Evolutionary conservation across 106 monocot genomes (phyloP).

Genomic region (Cymbidium sinense): DNA sequence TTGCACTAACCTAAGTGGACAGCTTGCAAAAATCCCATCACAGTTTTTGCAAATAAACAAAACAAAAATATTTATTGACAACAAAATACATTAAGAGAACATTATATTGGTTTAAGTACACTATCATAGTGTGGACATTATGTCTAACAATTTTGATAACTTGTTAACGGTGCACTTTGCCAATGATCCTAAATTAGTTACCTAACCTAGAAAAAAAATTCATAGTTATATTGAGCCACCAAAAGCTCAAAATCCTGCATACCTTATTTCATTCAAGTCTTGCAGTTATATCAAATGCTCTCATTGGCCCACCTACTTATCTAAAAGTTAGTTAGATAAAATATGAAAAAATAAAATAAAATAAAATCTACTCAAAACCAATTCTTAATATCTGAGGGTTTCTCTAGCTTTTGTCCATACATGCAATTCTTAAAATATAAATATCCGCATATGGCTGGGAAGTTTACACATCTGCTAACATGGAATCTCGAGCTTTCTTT

Average conservation of each 20-base stretch:
- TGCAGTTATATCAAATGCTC: neutral
- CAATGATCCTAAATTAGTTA: neutral
- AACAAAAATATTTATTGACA: too few species aligned
- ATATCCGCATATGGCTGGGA: neutral
- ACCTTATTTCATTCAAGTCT: neutral
- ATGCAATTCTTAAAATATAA: neutral
- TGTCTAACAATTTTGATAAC: neutral
- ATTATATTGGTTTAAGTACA: too few species aligned
- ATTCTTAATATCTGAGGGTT: neutral
- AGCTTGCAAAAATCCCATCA: neutral
- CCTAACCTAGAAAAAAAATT: neutral
- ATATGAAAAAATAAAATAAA: neutral
- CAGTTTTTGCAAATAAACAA: too few species aligned
- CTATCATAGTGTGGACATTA: too few species aligned
- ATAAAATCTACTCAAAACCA: neutral
- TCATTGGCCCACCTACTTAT: neutral
- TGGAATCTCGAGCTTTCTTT: neutral
- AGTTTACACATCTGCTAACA: too few species aligned
- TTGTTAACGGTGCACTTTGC: neutral
- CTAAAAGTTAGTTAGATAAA: too few species aligned
- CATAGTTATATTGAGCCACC: neutral
- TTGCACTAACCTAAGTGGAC: neutral
- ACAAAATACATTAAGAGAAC: too few species aligned
- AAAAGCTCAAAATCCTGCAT: neutral
- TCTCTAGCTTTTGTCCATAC: neutral